phyloP scores from a whole-genome alignment of 106 monocot species.

The Dendrobium chrysotoxum region DNA sequence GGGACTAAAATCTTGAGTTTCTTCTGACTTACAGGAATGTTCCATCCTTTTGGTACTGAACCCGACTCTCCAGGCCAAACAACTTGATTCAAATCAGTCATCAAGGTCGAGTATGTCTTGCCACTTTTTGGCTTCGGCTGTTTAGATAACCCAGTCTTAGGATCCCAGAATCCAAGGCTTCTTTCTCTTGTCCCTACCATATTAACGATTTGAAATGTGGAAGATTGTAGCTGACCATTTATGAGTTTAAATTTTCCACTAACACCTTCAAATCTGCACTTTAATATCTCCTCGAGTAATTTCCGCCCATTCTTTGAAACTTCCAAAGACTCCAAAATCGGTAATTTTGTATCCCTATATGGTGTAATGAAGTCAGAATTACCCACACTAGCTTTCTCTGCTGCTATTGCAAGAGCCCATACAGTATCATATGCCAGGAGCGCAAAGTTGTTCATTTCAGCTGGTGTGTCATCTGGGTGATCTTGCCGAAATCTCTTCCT shows the following conservation, averaged over 20 bases:
- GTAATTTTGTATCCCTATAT: background rate
- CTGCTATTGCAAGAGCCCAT: conserved; percentile 35
- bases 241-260: conserved; percentile 33
- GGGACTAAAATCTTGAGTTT: conserved; percentile 42
- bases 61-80: conserved; percentile 46
- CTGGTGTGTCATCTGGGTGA: conserved; percentile 10
- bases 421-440: conserved; percentile 50
- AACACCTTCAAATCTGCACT: conserved; percentile 22
- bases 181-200: conserved; percentile 20
- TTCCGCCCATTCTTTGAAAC: conserved; percentile 21
- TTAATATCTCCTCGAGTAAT: conserved; percentile 19
- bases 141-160: conserved; percentile 18
- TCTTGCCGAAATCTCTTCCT: conserved; percentile 11
- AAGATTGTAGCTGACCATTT: conserved; percentile 27
- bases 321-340: conserved; percentile 13
- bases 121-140: background rate
- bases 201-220: conserved; percentile 31
- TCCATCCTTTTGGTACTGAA: conserved; percentile 35
- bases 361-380: background rate
- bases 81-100: conserved; percentile 10
- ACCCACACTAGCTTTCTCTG: conserved; percentile 8
- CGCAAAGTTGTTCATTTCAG: conserved; percentile 16
- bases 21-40: conserved; percentile 22
- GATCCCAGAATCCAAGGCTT: conserved; percentile 31
- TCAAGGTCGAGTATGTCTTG: background rate